Base-by-base conservation (phyloP, 768 basidiomycete species). In the Agaricus blazei region DNA sequence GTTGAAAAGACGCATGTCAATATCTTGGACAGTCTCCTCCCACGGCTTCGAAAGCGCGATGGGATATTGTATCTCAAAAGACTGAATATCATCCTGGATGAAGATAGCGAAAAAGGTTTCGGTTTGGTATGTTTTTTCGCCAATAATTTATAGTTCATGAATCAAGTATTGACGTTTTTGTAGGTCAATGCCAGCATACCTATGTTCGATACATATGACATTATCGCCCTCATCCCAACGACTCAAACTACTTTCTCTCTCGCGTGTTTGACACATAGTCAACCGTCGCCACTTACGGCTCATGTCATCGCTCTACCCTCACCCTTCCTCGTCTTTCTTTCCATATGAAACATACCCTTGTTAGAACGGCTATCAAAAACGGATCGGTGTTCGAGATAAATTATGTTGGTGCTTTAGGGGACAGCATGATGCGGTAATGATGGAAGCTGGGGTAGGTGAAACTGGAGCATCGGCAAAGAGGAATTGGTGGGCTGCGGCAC, bases 31-130 rank as follows among this genome's bases (percentile, higher is more conserved):
- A 63, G 64, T 4, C 67, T 93, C 9, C 67, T 90, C n/a, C 66
- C 72, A n/a, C 80, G 79, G 55, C 69, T 90, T 26, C 81, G 79
- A 56, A 72, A 76, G 14, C 76, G 88, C 42, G 65, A 73, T 1
- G 84, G 86, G 0, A 69, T 89, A 31, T 68, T 89, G 2, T 83
- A 81, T 56, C 72, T 95, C 49, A 91, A 88, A 66, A 74, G 91
- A 48, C 65, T 95, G 53, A 91, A 84, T n/a, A 85, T 94, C 48
- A 73, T 88, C 9, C 75, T 93, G 8, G 87, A 92, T 58, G 83
- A 90, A 62, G 88, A 86, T 41, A 92, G 91, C 63, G 89, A 93
- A 66, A 92, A 90, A 66, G 88, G 91, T 1, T 88, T 89, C 62
- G 89, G 90, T 29, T 66, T 93, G 66, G 90, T 93, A 54, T 60